A percentile compares a stretch with the other conserved stretches of the same genome.
phyloP scores from a whole-genome alignment of 176 grass and related monocot species.

The Lolium multiflorum region DNA sequence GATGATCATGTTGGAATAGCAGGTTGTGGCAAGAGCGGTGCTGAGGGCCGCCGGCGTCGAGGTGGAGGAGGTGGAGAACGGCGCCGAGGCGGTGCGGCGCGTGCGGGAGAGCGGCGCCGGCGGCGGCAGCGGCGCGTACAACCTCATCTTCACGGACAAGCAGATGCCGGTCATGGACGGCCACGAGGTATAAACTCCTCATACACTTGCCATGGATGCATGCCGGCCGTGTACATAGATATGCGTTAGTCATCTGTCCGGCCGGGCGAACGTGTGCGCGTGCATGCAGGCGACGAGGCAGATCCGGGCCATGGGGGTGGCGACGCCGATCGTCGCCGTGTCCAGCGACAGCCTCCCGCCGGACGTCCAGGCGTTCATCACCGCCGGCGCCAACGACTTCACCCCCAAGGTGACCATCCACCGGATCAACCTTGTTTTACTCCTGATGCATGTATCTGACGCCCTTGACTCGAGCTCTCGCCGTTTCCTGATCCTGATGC shows the following conservation, averaged over 20 bases:
- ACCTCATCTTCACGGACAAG: conserved; percentile 72
- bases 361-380: conserved; percentile 66
- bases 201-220: no score
- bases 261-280: background rate
- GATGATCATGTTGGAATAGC: background rate
- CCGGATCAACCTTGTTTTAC: background rate
- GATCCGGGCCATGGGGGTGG: conserved; percentile 62
- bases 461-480: background rate
- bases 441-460: background rate
- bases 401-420: conserved; percentile 49
- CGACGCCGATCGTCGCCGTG: conserved; percentile 67
- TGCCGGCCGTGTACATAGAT: no score
- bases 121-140: conserved; percentile 32
- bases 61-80: conserved; percentile 55
- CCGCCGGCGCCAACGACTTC: conserved; percentile 71
- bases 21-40: conserved; percentile 56
- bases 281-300: conserved; percentile 54
- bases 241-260: no score
- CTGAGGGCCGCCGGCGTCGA: conserved; percentile 32
- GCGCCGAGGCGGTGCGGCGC: conserved; percentile 52
- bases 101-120: conserved; percentile 22
- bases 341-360: conserved; percentile 54
- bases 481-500: background rate
- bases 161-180: conserved; percentile 75
- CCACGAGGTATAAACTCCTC: conserved; percentile 66